Evolutionary conservation across 306 rosid genomes (phyloP).

Genomic region (Hippophae tibetana): DNA sequence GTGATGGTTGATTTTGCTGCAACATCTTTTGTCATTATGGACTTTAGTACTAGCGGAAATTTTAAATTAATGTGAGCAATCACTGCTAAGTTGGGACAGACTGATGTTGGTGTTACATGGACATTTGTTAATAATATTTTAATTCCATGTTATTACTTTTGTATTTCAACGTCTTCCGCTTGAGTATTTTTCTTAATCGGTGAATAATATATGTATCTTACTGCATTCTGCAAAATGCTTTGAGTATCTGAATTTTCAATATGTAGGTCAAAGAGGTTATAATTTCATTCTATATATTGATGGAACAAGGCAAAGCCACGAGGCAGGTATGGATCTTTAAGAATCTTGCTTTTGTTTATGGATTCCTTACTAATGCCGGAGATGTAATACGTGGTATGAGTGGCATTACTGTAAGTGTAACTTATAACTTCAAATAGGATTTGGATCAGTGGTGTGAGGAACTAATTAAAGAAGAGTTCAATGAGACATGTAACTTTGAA

Average conservation of each 20-base stretch:
- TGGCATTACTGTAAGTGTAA: conserved; percentile 2
- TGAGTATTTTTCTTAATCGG: not conserved
- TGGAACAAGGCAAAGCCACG: conserved; percentile 94
- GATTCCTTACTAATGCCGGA: not conserved
- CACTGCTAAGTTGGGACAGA: too few relatives aligned
- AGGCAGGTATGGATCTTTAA: conserved; percentile 34
- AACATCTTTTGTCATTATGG: too few relatives aligned
- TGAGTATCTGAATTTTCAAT: conserved; percentile 17
- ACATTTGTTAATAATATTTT: too few relatives aligned
- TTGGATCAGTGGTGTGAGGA: conserved; percentile 85
- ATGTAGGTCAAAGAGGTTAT: conserved; percentile 90
- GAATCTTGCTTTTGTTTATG: conserved; percentile 4
- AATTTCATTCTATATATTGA: conserved; percentile 70
- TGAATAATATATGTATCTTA: not conserved
- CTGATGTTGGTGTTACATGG: too few relatives aligned
- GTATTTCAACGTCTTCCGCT: too few relatives aligned
- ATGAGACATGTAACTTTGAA: conserved; percentile 65
- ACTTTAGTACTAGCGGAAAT: too few relatives aligned
- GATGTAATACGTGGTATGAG: not conserved
- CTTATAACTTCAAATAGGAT: conserved; percentile 37
- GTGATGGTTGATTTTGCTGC: too few relatives aligned
- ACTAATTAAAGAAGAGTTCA: conserved; percentile 74
- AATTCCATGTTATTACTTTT: too few relatives aligned
- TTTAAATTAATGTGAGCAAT: too few relatives aligned
- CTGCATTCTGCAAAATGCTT: conserved; percentile 3